Conservation (phyloP, 2,329 filamentous ascomycete genomes). For the Bipolaris zeicola region DNA sequence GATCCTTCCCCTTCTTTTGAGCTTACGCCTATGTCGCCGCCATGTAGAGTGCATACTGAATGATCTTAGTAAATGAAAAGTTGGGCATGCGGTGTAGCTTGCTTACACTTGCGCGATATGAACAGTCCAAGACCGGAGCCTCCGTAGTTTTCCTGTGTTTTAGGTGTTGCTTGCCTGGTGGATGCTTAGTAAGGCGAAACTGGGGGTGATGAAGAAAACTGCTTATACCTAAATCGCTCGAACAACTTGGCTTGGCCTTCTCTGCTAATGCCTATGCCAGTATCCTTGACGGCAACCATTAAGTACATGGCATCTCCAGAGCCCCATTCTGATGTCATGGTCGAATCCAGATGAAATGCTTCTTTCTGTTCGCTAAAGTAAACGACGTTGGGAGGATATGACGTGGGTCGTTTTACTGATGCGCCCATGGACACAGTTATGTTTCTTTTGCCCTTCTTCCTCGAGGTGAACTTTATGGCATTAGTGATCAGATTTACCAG, state of each 20-base stretch:
- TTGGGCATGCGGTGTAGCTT: too few species aligned
- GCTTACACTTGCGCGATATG: constrained; percentile 46
- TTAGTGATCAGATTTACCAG: constrained; percentile 54
- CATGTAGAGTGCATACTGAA: constrained; percentile 45
- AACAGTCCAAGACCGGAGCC: constrained; percentile 48
- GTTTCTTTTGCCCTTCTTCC: constrained; percentile 45
- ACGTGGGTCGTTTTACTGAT: constrained; percentile 43
- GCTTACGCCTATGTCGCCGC: constrained; percentile 47
- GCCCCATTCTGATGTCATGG: constrained; percentile 51
- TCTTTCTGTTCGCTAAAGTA: constrained; percentile 49
- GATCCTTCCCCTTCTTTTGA: constrained; percentile 44
- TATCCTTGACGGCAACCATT: constrained; percentile 54
- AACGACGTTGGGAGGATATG: constrained; percentile 53
- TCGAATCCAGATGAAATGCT: constrained; percentile 49
- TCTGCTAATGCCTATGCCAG: constrained; percentile 50
- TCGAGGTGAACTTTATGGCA: constrained; percentile 54
- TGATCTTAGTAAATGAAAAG: neutral
- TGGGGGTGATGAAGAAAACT: neutral
- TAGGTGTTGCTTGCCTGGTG: constrained; percentile 45
- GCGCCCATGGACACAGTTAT: constrained; percentile 53
- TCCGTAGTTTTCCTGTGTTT: constrained; percentile 51
- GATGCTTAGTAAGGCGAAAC: neutral
- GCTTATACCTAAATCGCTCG: constrained; percentile 48
- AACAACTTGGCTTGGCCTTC: constrained; percentile 51
- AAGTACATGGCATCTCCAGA: constrained; percentile 48